phyloP scores from a whole-genome alignment of 148 eudicot genomes.

The Polygonum aviculare region DNA sequence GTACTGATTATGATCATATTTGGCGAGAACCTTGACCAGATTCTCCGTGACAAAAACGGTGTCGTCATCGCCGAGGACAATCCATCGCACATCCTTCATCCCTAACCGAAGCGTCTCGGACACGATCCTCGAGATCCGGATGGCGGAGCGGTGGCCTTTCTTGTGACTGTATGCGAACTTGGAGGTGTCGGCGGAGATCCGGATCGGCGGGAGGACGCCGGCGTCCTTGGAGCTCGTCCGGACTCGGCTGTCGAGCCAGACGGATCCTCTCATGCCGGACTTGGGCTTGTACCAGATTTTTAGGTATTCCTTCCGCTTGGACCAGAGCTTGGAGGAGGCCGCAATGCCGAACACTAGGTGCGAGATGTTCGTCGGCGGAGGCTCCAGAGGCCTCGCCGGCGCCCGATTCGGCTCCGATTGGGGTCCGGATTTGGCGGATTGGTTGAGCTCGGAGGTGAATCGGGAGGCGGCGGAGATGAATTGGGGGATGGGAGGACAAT shows the following conservation, averaged over 20 bases:
- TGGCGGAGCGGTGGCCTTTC: constrained; percentile 83
- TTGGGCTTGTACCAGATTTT: constrained; percentile 69
- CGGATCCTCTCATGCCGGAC: constrained; percentile 46
- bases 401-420: neutral
- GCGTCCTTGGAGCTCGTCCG: constrained; percentile 7
- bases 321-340: constrained; percentile 72
- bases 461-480: neutral
- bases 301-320: constrained; percentile 59
- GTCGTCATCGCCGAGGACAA: constrained; percentile 86
- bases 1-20: constrained; percentile 65
- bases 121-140: constrained; percentile 70
- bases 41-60: constrained; percentile 79
- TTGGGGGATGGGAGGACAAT: neutral
- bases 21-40: constrained; percentile 44
- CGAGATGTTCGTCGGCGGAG: constrained; percentile 36
- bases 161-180: constrained; percentile 45
- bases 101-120: constrained; percentile 64
- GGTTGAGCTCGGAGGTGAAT: neutral
- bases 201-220: constrained; percentile 30
- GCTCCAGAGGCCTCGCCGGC: neutral
- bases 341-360: constrained; percentile 87
- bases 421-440: neutral
- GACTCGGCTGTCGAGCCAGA: constrained; percentile 62
- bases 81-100: constrained; percentile 58
- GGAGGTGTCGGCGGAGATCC: constrained; percentile 57